These are phyloP conservation scores for Pseudofabraea citricarpa DNA, from an alignment of 2,329 filamentous ascomycete species.

Conservation along the genomic window DNA sequence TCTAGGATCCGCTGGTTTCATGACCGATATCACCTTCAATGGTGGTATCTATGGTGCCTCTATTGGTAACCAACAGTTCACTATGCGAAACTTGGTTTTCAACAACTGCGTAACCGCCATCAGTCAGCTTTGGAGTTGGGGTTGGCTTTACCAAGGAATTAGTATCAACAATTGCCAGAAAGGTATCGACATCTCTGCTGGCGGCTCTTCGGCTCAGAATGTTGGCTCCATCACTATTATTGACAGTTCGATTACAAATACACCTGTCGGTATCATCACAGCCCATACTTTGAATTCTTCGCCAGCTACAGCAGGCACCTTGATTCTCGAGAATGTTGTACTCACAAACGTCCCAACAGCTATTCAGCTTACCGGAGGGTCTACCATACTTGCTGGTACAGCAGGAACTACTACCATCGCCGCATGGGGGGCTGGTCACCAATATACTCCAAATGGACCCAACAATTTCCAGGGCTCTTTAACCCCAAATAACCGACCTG, in stretches of 20 bases:
- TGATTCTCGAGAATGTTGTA: slow-evolving; percentile 84
- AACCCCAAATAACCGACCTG: slow-evolving; percentile 37
- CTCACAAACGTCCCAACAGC: slow-evolving; percentile 62
- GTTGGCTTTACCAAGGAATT: slow-evolving; percentile 48
- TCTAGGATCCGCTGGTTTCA: slow-evolving; percentile 49
- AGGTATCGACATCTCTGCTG: slow-evolving; percentile 45
- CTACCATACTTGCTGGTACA: slow-evolving; percentile 56
- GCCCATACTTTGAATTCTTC: slow-evolving; percentile 45
- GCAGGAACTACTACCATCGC: slow-evolving; percentile 59
- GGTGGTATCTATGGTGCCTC: slow-evolving; percentile 57
- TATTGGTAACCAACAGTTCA: slow-evolving; percentile 63
- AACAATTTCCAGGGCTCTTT: slow-evolving; percentile 34
- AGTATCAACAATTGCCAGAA: slow-evolving; percentile 46
- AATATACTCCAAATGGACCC: slow-evolving; percentile 51
- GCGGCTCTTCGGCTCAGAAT: slow-evolving; percentile 34
- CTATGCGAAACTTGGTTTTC: slow-evolving; percentile 46
- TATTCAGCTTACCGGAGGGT: slow-evolving; percentile 52
- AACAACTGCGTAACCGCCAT: slow-evolving; percentile 49
- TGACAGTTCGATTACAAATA: slow-evolving; percentile 48
- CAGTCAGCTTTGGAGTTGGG: slow-evolving; percentile 56
- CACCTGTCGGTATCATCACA: slow-evolving; percentile 44
- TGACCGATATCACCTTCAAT: slow-evolving; percentile 54
- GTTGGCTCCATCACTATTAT: slow-evolving; percentile 54
- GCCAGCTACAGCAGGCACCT: slow-evolving; percentile 64
- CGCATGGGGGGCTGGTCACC: slow-evolving; percentile 75